These are phyloP conservation scores for Hydnum rufescens DNA, from an alignment of 768 basidiomycete genomes.

Conservation along the genomic window DNA sequence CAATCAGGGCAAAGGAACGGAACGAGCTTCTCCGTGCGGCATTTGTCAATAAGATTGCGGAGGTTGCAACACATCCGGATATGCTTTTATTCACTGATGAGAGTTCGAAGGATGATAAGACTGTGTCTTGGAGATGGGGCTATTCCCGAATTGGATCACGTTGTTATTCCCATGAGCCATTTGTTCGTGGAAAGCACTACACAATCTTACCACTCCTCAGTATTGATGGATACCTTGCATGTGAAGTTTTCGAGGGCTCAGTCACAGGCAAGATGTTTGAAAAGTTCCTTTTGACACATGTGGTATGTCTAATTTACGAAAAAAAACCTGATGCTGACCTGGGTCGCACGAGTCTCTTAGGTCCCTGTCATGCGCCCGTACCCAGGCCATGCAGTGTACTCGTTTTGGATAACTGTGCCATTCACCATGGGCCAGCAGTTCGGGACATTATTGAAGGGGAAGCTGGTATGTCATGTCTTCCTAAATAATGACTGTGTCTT, in stretches of 20 bases:
- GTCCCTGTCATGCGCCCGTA: slow-evolving; percentile 6
- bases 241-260: slow-evolving; percentile 5
- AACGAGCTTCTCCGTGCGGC: slow-evolving; percentile 2
- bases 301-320: too few species aligned
- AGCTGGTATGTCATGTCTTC: not conserved
- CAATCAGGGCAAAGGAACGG: slow-evolving; percentile 4
- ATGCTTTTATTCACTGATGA: slow-evolving; percentile 10
- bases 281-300: too few species aligned
- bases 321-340: too few species aligned
- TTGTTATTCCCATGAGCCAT: not conserved
- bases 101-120: not conserved
- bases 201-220: slow-evolving; percentile 5
- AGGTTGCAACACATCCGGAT: slow-evolving; percentile 1
- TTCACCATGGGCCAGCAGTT: slow-evolving; percentile 1
- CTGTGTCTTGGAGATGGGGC: slow-evolving; percentile 1
- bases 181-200: not conserved
- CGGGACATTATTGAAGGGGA: slow-evolving; percentile 6
- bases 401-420: slow-evolving; percentile 8
- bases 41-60: not conserved
- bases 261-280: not conserved
- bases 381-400: too few species aligned
- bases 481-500: not conserved
- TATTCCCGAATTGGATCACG: not conserved
- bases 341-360: too few species aligned
- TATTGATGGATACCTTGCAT: too few species aligned